Base-by-base conservation (phyloP, 2,329 filamentous ascomycete species). In the Aspergillus brasiliensis region DNA sequence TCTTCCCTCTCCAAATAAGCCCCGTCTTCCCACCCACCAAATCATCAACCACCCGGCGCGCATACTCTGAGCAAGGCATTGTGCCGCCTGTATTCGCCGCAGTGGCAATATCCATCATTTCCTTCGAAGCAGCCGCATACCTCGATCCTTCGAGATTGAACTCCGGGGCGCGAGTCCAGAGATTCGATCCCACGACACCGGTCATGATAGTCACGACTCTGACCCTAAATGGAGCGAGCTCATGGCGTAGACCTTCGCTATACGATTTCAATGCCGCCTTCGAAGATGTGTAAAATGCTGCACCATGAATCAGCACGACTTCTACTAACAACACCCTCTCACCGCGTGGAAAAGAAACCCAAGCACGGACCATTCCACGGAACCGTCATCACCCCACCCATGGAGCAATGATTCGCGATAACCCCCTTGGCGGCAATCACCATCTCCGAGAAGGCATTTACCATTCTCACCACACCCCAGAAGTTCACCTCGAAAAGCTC, bases 401-500 rank as follows among this genome's bases (percentile, higher is more conserved):
- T 53, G 1, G 71, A 73, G 5, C 59, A 66, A 23, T 68, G 64
- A 60, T 73, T 73, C 3, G 70, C 62, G 10, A 75, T 54, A 5
- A 64, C 62, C 1, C 68, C 71, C 28, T 65, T 67, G 3, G 64
- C 58, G 3, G 64, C 57, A 19, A 73, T 68, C 1, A 75, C n/a
- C 52, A 74, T 25, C 8, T 65, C 67, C 0, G 62, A 42, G 60
- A 82, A 82, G 0, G 72, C 71, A 38, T 82, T 75, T 2, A 73
- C 73, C 8, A 78, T 69, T 7, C 65, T 60, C 5, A 81, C 47
- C 1, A 70, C 40, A 1, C 73, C 73, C 71, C 74, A 81, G 21
- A 79, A 67, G 61, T 83, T 82, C 15, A 77, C 66, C 11, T 81
- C 77, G 59, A 75, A 81, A 3, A 80, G 31, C 15, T 56, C 60